Base-by-base conservation (phyloP, 495 filamentous ascomycete species). In the Aspergillus haitiensis region DNA sequence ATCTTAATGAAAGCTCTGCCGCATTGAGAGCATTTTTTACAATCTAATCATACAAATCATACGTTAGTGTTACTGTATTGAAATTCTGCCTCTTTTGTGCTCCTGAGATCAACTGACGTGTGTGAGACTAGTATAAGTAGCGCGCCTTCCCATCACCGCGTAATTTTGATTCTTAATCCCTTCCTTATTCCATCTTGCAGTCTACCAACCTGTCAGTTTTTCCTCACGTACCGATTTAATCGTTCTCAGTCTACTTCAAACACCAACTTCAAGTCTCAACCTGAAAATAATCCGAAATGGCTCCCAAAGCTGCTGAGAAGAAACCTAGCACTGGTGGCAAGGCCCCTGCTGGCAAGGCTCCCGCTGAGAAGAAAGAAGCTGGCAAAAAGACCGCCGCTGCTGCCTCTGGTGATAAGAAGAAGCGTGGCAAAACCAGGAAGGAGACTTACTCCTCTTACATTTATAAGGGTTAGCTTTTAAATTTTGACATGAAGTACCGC, bases 401-500 rank as follows among this genome's bases (percentile, higher is more conserved):
- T 39, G 85, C 92, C 40, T 82, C 91, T 72, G 94, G 93, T 61
- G 94, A 98, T 60, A 98, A 98, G 92, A 98, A 98, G 90, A 98
- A 98, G 92, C 91, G 95, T 69, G 96, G 91, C 85, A 98, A 98
- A 93, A 89, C 94, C 67, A 88, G 94, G 79, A 97, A 97, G 90
- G 94, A 98, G 86, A 98, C 94, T 55, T 98, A 98, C 83, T 96
- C 91, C 66, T 94, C 89, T 45, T 98, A 98, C 88, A 98, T 98
- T 84, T 98, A 98, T 88, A 98, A 98, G 84, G 94, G 94, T 97
- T 78, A 78, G 88, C 72, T 57, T 27, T 56, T 6, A 36, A 34
- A 39, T n/a, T 40, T 7, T 42, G 16, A 32, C 31, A 68, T 81
- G 61, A 78, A 72, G 71, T 73, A 67, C 78, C 68, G 62, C 65